These are phyloP conservation scores for Coleophoma crateriformis DNA, from an alignment of 2,329 filamentous ascomycete genomes.

Conservation along the genomic window DNA sequence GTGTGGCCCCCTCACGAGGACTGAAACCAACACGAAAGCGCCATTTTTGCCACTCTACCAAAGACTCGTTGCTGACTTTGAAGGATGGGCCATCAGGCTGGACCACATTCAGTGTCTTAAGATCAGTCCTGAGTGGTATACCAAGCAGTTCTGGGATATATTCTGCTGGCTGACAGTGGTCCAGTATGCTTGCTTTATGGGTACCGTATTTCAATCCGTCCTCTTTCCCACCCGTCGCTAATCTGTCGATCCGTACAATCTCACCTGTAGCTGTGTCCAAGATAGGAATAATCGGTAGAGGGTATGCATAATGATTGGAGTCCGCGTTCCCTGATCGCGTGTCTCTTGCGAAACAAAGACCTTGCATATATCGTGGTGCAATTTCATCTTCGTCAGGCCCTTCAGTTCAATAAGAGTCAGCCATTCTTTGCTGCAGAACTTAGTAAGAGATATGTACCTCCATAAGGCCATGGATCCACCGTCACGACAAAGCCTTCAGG, in stretches of 20 bases:
- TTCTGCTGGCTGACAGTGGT: slow-evolving; percentile 24
- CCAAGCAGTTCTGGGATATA: slow-evolving; percentile 31
- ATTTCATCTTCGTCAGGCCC: slow-evolving; percentile 31
- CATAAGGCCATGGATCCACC: slow-evolving; percentile 47
- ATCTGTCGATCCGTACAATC: slow-evolving; percentile 39
- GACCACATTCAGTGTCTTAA: slow-evolving; percentile 55
- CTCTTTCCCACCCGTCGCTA: slow-evolving; percentile 24
- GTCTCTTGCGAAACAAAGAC: slow-evolving; percentile 43
- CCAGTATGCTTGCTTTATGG: slow-evolving; percentile 34
- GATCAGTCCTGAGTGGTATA: slow-evolving; percentile 32
- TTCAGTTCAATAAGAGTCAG: not conserved
- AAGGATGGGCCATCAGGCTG: slow-evolving; percentile 60
- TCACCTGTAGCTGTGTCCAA: slow-evolving; percentile 38
- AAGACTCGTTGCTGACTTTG: slow-evolving; percentile 35
- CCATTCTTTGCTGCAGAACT: not conserved
- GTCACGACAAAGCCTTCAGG: slow-evolving; percentile 46
- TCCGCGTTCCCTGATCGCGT: slow-evolving; percentile 22
- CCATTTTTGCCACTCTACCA: slow-evolving; percentile 49
- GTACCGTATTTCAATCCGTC: slow-evolving; percentile 35
- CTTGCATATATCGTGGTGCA: slow-evolving; percentile 37
- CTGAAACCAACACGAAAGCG: slow-evolving; percentile 57
- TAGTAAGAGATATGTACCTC: slow-evolving; percentile 26
- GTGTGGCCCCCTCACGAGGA: slow-evolving; percentile 50
- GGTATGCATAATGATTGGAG: slow-evolving; percentile 41
- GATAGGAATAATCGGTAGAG: slow-evolving; percentile 36